Conservation (phyloP, 2,329 filamentous ascomycete genomes). For the Pestalotiopsis fici region DNA sequence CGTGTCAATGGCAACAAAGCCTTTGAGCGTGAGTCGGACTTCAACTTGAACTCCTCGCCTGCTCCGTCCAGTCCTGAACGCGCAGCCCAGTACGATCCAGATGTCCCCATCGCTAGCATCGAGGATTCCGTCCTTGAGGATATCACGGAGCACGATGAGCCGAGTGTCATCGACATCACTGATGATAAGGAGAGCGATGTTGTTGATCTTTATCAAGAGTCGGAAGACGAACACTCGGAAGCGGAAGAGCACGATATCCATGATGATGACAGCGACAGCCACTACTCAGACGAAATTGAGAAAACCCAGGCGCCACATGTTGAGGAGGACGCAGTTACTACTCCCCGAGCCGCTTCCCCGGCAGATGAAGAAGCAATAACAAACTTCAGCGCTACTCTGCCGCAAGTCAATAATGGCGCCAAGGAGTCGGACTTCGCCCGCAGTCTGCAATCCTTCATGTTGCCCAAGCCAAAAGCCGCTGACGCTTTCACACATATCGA, state of each 20-base stretch:
- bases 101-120: conserved; percentile 85
- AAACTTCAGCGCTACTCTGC: conserved; percentile 36
- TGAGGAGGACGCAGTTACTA: conserved; percentile 49
- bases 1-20: conserved; percentile 72
- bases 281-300: conserved; percentile 50
- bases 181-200: conserved; percentile 63
- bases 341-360: conserved; percentile 49
- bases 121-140: conserved; percentile 66
- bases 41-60: conserved; percentile 64
- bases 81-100: conserved; percentile 73
- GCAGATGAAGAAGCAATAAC: conserved; percentile 27
- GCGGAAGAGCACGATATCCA: conserved; percentile 34
- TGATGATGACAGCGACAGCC: conserved; percentile 53
- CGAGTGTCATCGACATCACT: conserved; percentile 69
- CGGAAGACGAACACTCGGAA: conserved; percentile 38
- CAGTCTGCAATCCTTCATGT: conserved; percentile 48
- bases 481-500: conserved; percentile 32
- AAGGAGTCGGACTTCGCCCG: conserved; percentile 41
- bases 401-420: conserved; percentile 34
- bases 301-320: conserved; percentile 23
- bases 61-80: conserved; percentile 59
- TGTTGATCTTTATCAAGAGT: conserved; percentile 66
- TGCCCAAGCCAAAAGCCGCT: conserved; percentile 40
- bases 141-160: conserved; percentile 49
- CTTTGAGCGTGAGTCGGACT: conserved; percentile 61